Base-by-base conservation (phyloP, 768 basidiomycete genomes). In the Podaxis pistillaris region DNA sequence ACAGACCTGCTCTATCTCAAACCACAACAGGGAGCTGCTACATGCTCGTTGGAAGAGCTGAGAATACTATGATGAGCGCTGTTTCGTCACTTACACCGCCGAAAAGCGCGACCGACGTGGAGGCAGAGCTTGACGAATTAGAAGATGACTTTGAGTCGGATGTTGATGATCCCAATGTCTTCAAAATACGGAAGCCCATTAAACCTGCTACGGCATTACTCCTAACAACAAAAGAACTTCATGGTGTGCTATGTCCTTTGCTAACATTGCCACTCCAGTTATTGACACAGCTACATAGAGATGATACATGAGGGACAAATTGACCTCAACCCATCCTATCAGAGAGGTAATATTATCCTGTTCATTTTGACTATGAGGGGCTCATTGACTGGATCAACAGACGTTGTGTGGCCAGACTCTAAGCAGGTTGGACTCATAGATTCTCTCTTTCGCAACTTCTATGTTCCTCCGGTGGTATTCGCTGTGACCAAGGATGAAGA, bases 401-500 rank as follows among this genome's bases (percentile, higher is more conserved):
- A 89, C 60, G 79, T 93, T 19, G 91, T 93, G 2, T 93, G 92
- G 91, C 79, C 88, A 0, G 81, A 83, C 58, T 70, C 71, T 50
- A 92, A 92, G 67, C 89, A 92, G 67, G 79, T 85, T 8, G 81
- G 81, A 3, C 82, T 94, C 30, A 86, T 94, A 30, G 90, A 93
- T 66, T 92, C 90, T 0, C 78, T 93, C 4, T 86, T 90, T 67
- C 86, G 85, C 38, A 90, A 92, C 69, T 91, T 84, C 66, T 92
- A 87, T 60, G 82, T 94, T 8, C 92, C 92, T 0, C 89, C 91
- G 0, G 79, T 94, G 24, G 87, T 94, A 9, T 93, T 94, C 64
- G 89, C 89, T 52, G 77, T 86, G 17, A 70, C 76, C 46, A 75
- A 74, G 38, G 76, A 81, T 53, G 80, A 83, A 1, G 86, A 90